phyloP scores from a whole-genome alignment of 306 rosid species.

The Castanopsis chinensis region DNA sequence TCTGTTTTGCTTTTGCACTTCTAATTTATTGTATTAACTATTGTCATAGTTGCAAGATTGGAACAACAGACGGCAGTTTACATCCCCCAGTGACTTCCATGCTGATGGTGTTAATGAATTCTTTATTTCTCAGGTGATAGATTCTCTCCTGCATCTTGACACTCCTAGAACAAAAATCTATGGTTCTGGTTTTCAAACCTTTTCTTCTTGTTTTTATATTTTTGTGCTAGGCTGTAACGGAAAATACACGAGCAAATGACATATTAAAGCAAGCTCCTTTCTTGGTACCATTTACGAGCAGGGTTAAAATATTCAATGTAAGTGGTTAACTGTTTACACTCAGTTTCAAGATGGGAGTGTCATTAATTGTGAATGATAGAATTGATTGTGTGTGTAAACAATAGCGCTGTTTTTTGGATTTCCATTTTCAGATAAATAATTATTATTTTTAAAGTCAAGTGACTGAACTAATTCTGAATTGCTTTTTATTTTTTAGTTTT shows the following conservation, averaged over 20 bases:
- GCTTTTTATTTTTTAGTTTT: slow-evolving; percentile 1
- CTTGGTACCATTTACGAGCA: slow-evolving; percentile 95
- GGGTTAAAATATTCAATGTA: slow-evolving; percentile 94
- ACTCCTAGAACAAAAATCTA: slow-evolving; percentile 1
- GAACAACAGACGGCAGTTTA: slow-evolving; percentile 91
- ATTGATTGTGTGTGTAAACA: background rate
- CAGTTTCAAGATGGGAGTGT: slow-evolving; percentile 14
- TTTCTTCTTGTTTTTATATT: slow-evolving; percentile 4
- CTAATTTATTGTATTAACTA: slow-evolving; percentile 25
- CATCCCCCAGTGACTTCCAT: slow-evolving; percentile 82
- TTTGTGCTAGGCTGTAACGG: slow-evolving; percentile 60
- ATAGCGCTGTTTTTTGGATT: slow-evolving; percentile 2
- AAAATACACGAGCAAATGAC: slow-evolving; percentile 87
- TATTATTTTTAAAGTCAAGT: background rate
- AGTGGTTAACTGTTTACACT: slow-evolving; percentile 32
- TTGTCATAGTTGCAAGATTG: slow-evolving; percentile 88
- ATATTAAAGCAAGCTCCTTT: slow-evolving; percentile 92
- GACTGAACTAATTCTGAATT: background rate
- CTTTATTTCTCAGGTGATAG: slow-evolving; percentile 91
- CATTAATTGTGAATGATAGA: slow-evolving; percentile 2
- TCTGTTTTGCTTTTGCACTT: background rate
- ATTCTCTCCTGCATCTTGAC: slow-evolving; percentile 13
- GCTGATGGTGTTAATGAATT: slow-evolving; percentile 97
- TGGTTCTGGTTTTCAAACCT: slow-evolving; percentile 3
- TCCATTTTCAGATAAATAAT: background rate